These are phyloP conservation scores for Fusarium sacchari DNA, from an alignment of 2,329 filamentous ascomycete species.

Conservation along the genomic window DNA sequence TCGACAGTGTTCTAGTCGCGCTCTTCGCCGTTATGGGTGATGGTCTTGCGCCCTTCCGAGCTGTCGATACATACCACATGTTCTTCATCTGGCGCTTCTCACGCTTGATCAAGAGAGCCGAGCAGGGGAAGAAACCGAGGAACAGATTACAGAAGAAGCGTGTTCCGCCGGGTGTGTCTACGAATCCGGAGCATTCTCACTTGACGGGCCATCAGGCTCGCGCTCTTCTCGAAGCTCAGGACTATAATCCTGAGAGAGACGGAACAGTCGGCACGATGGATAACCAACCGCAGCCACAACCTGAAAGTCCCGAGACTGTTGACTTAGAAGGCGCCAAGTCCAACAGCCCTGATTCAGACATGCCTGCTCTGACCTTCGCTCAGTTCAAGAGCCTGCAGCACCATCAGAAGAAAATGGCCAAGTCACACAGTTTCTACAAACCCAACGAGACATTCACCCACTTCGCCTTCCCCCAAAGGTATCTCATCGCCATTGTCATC, in stretches of 20 bases:
- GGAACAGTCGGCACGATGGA: slow-evolving; percentile 1
- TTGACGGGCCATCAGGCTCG: slow-evolving; percentile 38
- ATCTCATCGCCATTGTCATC: slow-evolving; percentile 81
- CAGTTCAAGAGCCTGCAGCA: slow-evolving; percentile 78
- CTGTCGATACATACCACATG: slow-evolving; percentile 89
- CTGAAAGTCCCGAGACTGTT: slow-evolving; percentile 47
- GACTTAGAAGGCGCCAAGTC: slow-evolving; percentile 55
- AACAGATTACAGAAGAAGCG: slow-evolving; percentile 34
- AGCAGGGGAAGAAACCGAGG: slow-evolving; percentile 58
- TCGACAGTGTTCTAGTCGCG: slow-evolving; percentile 76
- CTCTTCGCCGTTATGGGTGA: slow-evolving; percentile 78
- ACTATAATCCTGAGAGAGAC: slow-evolving; percentile 19
- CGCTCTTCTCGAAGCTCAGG: slow-evolving; percentile 23
- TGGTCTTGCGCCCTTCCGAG: slow-evolving; percentile 77
- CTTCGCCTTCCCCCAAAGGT: slow-evolving; percentile 77
- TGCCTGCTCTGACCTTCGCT: slow-evolving; percentile 69
- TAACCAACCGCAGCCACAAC: slow-evolving; percentile 53
- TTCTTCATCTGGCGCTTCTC: slow-evolving; percentile 78
- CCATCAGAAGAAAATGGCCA: slow-evolving; percentile 82
- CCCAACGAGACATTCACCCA: slow-evolving; percentile 87
- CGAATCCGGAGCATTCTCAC: background rate
- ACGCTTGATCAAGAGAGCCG: slow-evolving; percentile 52
- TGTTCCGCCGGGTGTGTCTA: slow-evolving; percentile 15
- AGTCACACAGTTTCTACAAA: slow-evolving; percentile 89
- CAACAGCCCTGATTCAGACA: slow-evolving; percentile 56